Evolutionary conservation across 1,284 basidiomycete genomes (phyloP), one percentile per base, ranked within the genome.

Genomic region (Peniophora sp.): DNA sequence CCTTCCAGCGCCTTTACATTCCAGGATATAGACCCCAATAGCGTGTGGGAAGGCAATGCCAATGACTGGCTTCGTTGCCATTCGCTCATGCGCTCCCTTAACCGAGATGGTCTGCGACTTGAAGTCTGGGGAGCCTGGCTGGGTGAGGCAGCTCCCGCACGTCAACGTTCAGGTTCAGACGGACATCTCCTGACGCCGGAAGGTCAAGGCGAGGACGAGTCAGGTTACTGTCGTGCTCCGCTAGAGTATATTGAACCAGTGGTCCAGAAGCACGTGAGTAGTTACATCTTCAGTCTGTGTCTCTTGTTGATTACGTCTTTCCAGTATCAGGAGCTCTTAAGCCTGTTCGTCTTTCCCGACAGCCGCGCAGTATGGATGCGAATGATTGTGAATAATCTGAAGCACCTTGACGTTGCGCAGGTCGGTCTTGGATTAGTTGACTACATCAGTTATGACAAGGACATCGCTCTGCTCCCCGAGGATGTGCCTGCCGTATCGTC

Each of bases 51-150:
- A 42, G 72, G 72, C 8, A 76, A 83, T 53, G 52, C 57, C 3
- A 70, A 63, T 3, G 82, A 88, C 54, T 90, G 87, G 87, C 63
- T 67, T 10, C 69, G 79, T 47, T 79, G 79, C 55, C 76, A 70
- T 48, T 53, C 59, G n/a, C 64, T 78, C 20, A 72, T 88, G 69
- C 73, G 67, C 54, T 63, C 61, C 0, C 69, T 81, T 27, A 74
- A 73, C 24, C 70, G 76, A 34, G 87, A 91, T 57, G 85, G 88
- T 2, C 73, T 75, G 50, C 83, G 80, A 60, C 69, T 90, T 17
- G 87, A 90, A 53, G 61, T 84, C 11, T 91, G 88, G 87, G 71
- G 69, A 53, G 60, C 67, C 23, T 90, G 88, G 88, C 70, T 69
- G 22, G 64, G 63, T 5, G 39, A 48, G 27, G 43, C 20, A 24